Conservation (phyloP, 78 protist species). For the Paulinella micropora region DNA sequence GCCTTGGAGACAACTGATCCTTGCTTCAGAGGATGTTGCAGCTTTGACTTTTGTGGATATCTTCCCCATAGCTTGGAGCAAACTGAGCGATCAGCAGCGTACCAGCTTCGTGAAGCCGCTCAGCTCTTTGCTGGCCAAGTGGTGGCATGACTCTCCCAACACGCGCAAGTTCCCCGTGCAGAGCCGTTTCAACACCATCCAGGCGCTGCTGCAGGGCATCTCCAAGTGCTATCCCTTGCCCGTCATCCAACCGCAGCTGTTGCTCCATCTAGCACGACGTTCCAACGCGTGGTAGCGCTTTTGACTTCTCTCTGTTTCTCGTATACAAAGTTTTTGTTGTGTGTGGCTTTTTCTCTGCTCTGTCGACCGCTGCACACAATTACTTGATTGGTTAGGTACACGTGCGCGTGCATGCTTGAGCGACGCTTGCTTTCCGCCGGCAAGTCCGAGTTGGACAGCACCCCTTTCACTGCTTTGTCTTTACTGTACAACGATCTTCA, state of each 20-base stretch:
- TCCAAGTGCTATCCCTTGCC: conserved; percentile 39
- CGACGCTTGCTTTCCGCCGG: too few species aligned
- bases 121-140: not conserved
- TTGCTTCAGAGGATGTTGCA: not conserved
- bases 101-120: conserved; percentile 8
- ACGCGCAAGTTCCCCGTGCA: not conserved
- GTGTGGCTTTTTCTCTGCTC: too few species aligned
- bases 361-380: too few species aligned
- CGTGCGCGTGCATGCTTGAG: too few species aligned
- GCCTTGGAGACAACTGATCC: conserved; percentile 15
- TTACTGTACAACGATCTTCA: too few species aligned
- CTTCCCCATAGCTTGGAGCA: conserved; percentile 4
- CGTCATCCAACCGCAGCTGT: conserved; percentile 36
- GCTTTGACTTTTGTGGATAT: not conserved
- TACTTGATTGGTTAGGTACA: too few species aligned
- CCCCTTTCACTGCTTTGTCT: too few species aligned
- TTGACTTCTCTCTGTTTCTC: too few species aligned
- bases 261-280: conserved; percentile 37
- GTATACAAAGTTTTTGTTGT: too few species aligned
- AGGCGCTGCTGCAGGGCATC: conserved; percentile 38
- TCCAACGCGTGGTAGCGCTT: conserved; percentile 56
- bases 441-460: too few species aligned
- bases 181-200: not conserved
- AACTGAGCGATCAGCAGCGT: conserved; percentile 1
- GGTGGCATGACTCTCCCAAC: conserved; percentile 20